phyloP scores from a whole-genome alignment of 176 grass and related monocot genomes.

The Rhynchospora tenuis region DNA sequence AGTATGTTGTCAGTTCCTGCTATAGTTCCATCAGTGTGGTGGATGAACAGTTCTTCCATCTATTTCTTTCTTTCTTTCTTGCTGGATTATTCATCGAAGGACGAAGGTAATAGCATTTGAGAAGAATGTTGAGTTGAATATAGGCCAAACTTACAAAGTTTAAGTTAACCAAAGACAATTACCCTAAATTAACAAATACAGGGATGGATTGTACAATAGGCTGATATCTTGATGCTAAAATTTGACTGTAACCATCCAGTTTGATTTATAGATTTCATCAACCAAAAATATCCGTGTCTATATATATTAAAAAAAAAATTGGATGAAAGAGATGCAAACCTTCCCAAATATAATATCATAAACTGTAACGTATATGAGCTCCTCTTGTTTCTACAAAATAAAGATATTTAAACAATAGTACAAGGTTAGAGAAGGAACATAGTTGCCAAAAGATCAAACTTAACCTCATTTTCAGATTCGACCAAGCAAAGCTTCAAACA shows the following conservation, averaged over 20 bases:
- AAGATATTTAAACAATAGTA: background rate
- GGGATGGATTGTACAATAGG: background rate
- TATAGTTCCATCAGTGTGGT: background rate
- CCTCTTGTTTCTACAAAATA: slow-evolving; percentile 65
- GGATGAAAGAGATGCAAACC: slow-evolving; percentile 35
- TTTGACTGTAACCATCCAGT: background rate
- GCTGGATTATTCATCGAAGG: background rate
- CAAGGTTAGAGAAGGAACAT: background rate
- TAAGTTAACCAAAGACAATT: background rate
- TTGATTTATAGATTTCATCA: background rate
- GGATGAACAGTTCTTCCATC: background rate
- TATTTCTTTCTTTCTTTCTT: background rate
- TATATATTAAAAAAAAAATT: background rate
- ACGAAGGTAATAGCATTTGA: background rate
- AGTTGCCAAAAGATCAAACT: background rate
- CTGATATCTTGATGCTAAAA: background rate
- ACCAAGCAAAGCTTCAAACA: slow-evolving; percentile 7
- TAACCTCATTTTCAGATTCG: background rate
- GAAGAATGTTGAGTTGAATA: background rate
- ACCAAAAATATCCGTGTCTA: background rate
- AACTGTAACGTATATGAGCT: slow-evolving; percentile 60
- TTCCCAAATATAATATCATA: slow-evolving; percentile 92
- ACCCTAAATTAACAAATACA: background rate
- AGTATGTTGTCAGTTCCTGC: background rate
- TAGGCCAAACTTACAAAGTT: background rate